A percentile compares a stretch with the other conserved stretches of the same genome.
phyloP scores from a whole-genome alignment of 108 stramenopile species.

The Nitzschia palea region DNA sequence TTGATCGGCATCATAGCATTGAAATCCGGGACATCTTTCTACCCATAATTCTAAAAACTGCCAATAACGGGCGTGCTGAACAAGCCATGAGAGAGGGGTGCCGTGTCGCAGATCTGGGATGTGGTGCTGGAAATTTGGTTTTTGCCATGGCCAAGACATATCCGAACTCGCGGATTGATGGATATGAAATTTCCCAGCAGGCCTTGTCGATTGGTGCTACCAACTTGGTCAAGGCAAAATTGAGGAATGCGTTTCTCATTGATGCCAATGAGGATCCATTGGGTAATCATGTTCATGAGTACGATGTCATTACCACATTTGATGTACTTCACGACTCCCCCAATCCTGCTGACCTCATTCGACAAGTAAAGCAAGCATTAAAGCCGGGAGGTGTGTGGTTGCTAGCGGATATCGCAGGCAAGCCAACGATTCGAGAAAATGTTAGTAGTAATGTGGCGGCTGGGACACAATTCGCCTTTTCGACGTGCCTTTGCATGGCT shows the following conservation, averaged over 20 bases:
- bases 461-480: slow-evolving; percentile 18
- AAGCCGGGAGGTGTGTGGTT: slow-evolving; percentile 28
- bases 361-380: slow-evolving; percentile 9
- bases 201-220: slow-evolving; percentile 15
- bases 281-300: slow-evolving; percentile 11
- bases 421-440: slow-evolving; percentile 5
- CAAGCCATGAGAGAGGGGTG: slow-evolving; percentile 6
- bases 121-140: slow-evolving; percentile 25
- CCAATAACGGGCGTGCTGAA: background rate
- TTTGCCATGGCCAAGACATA: slow-evolving; percentile 18
- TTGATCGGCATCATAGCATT: slow-evolving; percentile 14
- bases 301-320: slow-evolving; percentile 23
- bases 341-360: slow-evolving; percentile 17
- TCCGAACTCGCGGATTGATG: slow-evolving; percentile 15
- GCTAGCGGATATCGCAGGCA: slow-evolving; percentile 8
- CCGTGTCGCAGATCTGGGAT: slow-evolving; percentile 28
- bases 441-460: slow-evolving; percentile 11
- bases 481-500: slow-evolving; percentile 28
- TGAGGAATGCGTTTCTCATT: slow-evolving; percentile 2
- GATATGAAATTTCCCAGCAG: slow-evolving; percentile 14
- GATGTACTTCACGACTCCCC: slow-evolving; percentile 29
- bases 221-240: slow-evolving; percentile 2
- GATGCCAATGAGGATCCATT: slow-evolving; percentile 24
- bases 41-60: slow-evolving; percentile 1
- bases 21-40: slow-evolving; percentile 19